These are phyloP conservation scores for Aspergillus latus DNA, from an alignment of 2,329 filamentous ascomycete genomes.

Conservation along the genomic window DNA sequence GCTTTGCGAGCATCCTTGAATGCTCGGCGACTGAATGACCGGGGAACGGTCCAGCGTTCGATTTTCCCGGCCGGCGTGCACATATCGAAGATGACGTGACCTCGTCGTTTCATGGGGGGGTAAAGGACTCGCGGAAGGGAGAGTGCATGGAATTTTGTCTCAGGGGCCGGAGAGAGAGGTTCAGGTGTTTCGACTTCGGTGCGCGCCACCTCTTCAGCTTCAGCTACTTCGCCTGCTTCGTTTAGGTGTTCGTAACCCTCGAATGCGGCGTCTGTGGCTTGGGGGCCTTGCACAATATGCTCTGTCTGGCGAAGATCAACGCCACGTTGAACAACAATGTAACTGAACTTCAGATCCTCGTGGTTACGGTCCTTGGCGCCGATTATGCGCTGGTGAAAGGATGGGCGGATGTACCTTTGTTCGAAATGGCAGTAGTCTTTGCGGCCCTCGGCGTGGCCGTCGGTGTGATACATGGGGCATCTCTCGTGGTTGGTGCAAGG, in stretches of 20 bases:
- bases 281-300: conserved; percentile 51
- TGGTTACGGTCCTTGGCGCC: conserved; percentile 70
- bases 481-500: conserved; percentile 81
- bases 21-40: conserved; percentile 74
- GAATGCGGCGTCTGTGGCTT: conserved; percentile 67
- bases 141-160: conserved; percentile 53
- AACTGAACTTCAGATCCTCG: conserved; percentile 89
- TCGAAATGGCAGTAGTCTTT: conserved; percentile 90
- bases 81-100: conserved; percentile 85
- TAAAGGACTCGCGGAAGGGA: conserved; percentile 76
- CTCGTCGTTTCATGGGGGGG: conserved; percentile 79
- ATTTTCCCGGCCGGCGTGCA: conserved; percentile 83
- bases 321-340: conserved; percentile 80
- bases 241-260: conserved; percentile 63
- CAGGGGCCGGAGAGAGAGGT: conserved; percentile 10
- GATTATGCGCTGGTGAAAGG: conserved; percentile 75
- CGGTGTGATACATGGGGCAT: conserved; percentile 82
- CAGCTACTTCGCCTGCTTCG: conserved; percentile 23
- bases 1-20: conserved; percentile 92
- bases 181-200: neutral
- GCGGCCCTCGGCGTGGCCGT: conserved; percentile 69
- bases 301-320: conserved; percentile 53
- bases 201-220: conserved; percentile 9
- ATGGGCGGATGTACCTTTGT: conserved; percentile 82
- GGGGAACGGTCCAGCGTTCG: conserved; percentile 91